These are phyloP conservation scores for Oenanthe sinensis DNA, from an alignment of 129 eudicot genomes.

Conservation along the genomic window DNA sequence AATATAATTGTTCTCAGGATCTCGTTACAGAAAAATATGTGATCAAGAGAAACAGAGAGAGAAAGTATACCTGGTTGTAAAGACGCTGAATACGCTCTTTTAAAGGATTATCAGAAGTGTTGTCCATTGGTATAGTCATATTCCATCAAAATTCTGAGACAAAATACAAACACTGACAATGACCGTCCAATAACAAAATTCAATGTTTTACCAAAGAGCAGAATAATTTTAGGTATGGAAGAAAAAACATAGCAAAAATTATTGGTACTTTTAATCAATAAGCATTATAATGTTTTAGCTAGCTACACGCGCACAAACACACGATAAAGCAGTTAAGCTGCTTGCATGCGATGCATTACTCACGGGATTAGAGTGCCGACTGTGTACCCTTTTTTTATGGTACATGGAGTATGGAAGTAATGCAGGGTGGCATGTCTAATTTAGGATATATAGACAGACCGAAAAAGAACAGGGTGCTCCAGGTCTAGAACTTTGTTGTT, in stretches of 20 bases:
- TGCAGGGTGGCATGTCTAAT: background rate
- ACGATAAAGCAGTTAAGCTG: background rate
- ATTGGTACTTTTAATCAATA: background rate
- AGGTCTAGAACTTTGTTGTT: background rate
- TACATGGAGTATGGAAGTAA: background rate
- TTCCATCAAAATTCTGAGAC: slow-evolving; percentile 41
- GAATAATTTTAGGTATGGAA: background rate
- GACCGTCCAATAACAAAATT: slow-evolving; percentile 22
- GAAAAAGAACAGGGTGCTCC: background rate
- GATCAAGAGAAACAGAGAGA: background rate
- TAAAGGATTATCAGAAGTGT: slow-evolving; percentile 35
- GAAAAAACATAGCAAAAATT: background rate
- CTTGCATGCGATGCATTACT: background rate
- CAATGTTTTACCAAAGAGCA: slow-evolving; percentile 19
- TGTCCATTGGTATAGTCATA: slow-evolving; percentile 85
- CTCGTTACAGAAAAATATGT: background rate
- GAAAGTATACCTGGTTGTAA: slow-evolving; percentile 51
- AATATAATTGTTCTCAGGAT: background rate
- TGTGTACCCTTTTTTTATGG: background rate
- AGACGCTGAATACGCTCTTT: slow-evolving; percentile 62
- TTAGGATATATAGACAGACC: background rate
- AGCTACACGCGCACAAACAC: background rate
- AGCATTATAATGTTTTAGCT: background rate
- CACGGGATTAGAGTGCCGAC: background rate
- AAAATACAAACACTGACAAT: slow-evolving; percentile 22